Base-by-base conservation (phyloP, 2,329 filamentous ascomycete genomes). In the Hypomyces rosellus region DNA sequence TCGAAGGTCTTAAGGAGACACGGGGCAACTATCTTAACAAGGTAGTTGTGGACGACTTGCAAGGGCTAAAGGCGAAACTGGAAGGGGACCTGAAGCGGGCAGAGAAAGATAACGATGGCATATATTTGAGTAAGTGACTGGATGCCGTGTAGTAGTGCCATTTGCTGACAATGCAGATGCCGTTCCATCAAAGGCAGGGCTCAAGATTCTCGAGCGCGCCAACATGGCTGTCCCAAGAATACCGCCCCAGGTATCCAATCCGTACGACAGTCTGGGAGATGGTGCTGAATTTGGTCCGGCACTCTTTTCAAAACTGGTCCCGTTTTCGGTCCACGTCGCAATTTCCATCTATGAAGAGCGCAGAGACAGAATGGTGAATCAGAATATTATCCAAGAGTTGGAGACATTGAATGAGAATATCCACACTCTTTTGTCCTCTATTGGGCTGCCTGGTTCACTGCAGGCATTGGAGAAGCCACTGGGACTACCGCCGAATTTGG, bases 381-480 rank as follows among this genome's bases (percentile, higher is more conserved):
- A 89, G 57, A 88, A 82, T 46, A 89, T 97, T 33, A 86, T 96
- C 45, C 84, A 86, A 22, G 86, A 95, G 62, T 73, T 97, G 4
- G 91, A 97, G 60, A 77, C 75, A 0, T 77, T 97, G 59, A 96
- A 89, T 0, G 82, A 86, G 52, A 82, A 84, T 55, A 76, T 97
- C 0, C 87, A 95, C 61, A 84, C 89, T 58, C 72, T 91, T 1
- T 72, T 97, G 18, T 82, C 87, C 15, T 91, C 86, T 0, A 74
- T 97, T 13, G 93, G 95, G 52, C 78, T 99, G 0, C 93, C 93
- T 0, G 93, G 93, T 0, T 95, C 92, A 1, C 71, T 99, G 4
- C 93, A 99, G 65, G 93, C 93, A 0, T 76, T 97, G 1, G 93
- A 99, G 65, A 97, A 96, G 64, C 93, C 93, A 0, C 76, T 99